Base-by-base conservation (phyloP, 345 rosid genomes). In the Lumnitzera racemosa region DNA sequence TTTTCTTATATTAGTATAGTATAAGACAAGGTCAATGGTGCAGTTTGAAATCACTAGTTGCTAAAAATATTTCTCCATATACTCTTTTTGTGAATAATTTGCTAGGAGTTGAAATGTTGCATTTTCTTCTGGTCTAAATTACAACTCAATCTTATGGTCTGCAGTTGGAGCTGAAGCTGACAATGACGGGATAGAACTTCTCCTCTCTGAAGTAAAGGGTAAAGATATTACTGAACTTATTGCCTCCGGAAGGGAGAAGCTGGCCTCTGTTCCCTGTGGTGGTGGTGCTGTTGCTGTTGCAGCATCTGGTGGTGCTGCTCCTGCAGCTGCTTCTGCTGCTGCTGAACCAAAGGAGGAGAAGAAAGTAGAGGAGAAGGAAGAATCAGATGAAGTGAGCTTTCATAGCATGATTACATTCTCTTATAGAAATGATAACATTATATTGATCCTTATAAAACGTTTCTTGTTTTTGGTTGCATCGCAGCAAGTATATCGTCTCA, bases 191-290 rank as follows among this genome's bases (percentile, higher is more conserved):
- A 76, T 91, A 66, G 81, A 81, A 59, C 74, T 88, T 55, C 75
- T 91, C 14, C 58, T 88, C 56, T 78, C 82, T 1, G 78, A 81
- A 75, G 84, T 88, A 3, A 72, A 70, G 53, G 98, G 95, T 0
- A 84, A 81, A 64, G 98, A 91, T 51, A 57, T 84, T 53, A 72
- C 91, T 1, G 98, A 91, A 67, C 67, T 91, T 24, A 74, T 91
- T 81, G 98, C 91, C 2, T 62, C 87, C 0, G 98, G 98, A 16
- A 72, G 89, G 78, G 95, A 88, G 76, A 91, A 88, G 77, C 54
- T 88, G 61, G 89, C 95, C 55, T 81, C 90, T 0, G 91, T 88
- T 0, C 96, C 96, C 2, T 64, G 72, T 0, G 90, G 87, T 16
- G 91, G 91, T 11, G 77, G 80, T 20, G 84, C 55, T 10, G 85